Base-by-base conservation (phyloP, 768 basidiomycete species). In the Lentinula lateritia region DNA sequence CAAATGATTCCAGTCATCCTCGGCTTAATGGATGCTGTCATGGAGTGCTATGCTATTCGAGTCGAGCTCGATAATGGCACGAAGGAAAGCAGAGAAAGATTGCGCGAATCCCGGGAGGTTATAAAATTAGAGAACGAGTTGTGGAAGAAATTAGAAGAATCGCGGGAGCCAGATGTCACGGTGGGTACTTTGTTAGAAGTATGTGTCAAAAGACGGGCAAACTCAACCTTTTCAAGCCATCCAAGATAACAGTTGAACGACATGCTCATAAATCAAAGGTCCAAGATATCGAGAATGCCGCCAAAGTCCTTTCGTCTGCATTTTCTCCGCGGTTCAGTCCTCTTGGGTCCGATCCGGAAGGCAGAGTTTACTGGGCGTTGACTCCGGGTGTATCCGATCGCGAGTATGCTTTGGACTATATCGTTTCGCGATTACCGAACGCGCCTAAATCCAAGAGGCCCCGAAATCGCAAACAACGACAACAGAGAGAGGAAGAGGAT, bases 1-100 rank as follows among this genome's bases (percentile, higher is more conserved):
- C 91, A 92, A 65, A 77, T 93, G 66, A 74, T 93, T 13, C 90
- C 90, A 15, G 78, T 89, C 20, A 67, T 92, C 34, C 63, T 78
- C 6, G 79, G 83, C 3, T 74, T 93, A n/a, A 79, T 89, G 13
- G 78, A 88, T 42, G 71, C 72, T 6, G 79, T 75, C 2, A 65
- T 85, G 16, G 70, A 78, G 32, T 79, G 85, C 7, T 72, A 76
- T 50, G 66, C 68, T 16, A 72, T 89, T 20, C 81, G 83, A 12
- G 79, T 83, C 35, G 88, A 86, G 59, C 72, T 93, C 15, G 90
- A 91, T 9, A 74, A 74, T 5, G 87, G 86, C 5, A 61, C 73
- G 0, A 78, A 81, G 65, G 80, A 84, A 32, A 78, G 73, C 41
- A 91, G 83, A 68, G 86, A 89, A 55, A 69, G 75, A 9, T 64